Evolutionary conservation across 768 basidiomycete species (phyloP).

Genomic region (Sporobolomyces roseus): DNA sequence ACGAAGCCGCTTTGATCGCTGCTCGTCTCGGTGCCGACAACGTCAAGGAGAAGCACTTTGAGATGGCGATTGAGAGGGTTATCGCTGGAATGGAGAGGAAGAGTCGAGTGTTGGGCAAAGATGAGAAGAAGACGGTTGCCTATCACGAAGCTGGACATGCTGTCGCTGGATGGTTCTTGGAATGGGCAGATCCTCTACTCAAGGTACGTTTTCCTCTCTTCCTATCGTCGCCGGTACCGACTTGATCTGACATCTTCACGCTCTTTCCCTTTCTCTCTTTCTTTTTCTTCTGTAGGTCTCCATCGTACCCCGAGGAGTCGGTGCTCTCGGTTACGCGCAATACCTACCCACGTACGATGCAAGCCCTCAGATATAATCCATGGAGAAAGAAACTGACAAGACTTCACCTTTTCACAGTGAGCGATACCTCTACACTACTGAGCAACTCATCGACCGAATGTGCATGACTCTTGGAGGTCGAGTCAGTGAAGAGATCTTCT

Average conservation of each 20-base stretch:
- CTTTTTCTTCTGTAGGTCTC: constrained; percentile 65
- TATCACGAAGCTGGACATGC: constrained; percentile 99
- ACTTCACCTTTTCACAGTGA: constrained; percentile 59
- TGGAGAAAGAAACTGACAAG: neutral
- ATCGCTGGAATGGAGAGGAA: constrained; percentile 96
- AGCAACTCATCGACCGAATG: constrained; percentile 90
- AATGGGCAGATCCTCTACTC: constrained; percentile 91
- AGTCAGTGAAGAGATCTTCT: constrained; percentile 98
- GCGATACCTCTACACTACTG: constrained; percentile 88
- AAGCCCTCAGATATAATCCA: neutral
- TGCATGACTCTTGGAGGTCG: constrained; percentile 98
- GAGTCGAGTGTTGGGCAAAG: constrained; percentile 81
- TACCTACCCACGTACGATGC: constrained; percentile 53
- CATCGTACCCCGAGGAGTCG: constrained; percentile 93
- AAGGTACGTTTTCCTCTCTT: constrained; percentile 60
- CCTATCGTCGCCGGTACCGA: neutral
- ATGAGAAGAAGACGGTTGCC: constrained; percentile 98
- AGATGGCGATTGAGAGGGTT: constrained; percentile 95
- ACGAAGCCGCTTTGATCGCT: constrained; percentile 92
- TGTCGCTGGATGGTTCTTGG: constrained; percentile 96
- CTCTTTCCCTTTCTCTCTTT: neutral
- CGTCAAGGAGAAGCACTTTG: constrained; percentile 81
- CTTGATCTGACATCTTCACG: neutral
- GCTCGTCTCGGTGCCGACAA: constrained; percentile 76
- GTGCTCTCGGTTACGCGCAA: constrained; percentile 87